Evolutionary conservation across 805 yeast species (phyloP).

Genomic region (Blastobotrys parvus): DNA sequence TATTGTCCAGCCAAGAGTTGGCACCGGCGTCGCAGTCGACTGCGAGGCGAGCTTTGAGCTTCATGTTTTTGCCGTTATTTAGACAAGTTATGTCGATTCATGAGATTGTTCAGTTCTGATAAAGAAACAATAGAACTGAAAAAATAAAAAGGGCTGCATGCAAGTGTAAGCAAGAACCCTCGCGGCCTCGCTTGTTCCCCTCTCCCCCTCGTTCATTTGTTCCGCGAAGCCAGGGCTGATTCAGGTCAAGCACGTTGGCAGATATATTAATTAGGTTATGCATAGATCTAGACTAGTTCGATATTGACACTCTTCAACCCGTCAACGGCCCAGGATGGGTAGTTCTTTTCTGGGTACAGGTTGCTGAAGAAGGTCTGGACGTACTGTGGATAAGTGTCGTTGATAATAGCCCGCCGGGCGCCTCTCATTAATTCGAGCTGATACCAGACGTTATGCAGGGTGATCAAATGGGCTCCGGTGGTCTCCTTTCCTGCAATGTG

Average conservation of each 20-base stretch:
- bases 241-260: too few relatives aligned
- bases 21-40: neutral
- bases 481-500: conserved; percentile 35
- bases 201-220: too few relatives aligned
- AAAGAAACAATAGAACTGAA: too few relatives aligned
- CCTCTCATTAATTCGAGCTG: conserved; percentile 35
- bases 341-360: conserved; percentile 28
- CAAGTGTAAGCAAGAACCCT: too few relatives aligned
- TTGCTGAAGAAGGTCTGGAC: conserved; percentile 29
- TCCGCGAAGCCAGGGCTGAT: too few relatives aligned
- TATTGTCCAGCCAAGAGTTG: conserved; percentile 9
- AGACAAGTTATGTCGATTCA: too few relatives aligned
- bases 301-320: conserved; percentile 32
- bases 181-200: too few relatives aligned
- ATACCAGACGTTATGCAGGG: conserved; percentile 36
- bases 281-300: conserved; percentile 14
- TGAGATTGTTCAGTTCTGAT: too few relatives aligned
- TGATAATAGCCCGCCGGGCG: conserved; percentile 33
- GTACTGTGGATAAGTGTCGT: conserved; percentile 31
- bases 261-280: neutral
- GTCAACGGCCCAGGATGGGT: conserved; percentile 37
- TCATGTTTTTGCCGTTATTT: too few relatives aligned
- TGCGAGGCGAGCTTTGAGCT: neutral
- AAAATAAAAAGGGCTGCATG: too few relatives aligned
- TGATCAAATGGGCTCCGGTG: conserved; percentile 36